phyloP scores from a whole-genome alignment of 2,329 filamentous ascomycete species.

The Claviceps digitariae region DNA sequence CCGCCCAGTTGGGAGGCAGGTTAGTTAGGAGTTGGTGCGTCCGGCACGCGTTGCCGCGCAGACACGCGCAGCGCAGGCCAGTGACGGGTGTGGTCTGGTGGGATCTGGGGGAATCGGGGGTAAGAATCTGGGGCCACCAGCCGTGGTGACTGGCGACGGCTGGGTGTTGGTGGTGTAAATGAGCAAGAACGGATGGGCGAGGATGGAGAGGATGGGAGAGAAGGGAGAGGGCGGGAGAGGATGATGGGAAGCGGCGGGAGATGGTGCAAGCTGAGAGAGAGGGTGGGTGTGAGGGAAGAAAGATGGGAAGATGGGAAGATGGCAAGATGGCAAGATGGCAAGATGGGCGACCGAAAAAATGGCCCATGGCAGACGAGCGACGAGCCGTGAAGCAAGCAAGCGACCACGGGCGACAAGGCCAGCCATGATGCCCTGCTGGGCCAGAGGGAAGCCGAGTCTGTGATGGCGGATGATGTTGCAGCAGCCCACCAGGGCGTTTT shows the following conservation, averaged over 20 bases:
- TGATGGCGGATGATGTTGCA: constrained; percentile 11
- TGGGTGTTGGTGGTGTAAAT: background rate
- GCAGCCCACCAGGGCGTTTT: constrained; percentile 2
- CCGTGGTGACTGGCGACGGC: too few relatives aligned
- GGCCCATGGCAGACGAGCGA: too few relatives aligned
- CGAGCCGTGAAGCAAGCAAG: too few relatives aligned
- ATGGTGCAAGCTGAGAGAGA: background rate
- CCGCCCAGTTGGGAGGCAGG: too few relatives aligned
- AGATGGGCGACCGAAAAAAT: too few relatives aligned
- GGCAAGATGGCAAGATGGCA: too few relatives aligned
- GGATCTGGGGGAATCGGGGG: too few relatives aligned
- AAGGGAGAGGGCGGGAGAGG: too few relatives aligned
- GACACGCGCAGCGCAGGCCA: too few relatives aligned
- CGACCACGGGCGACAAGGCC: background rate
- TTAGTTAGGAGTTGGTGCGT: too few relatives aligned
- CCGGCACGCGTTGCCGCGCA: background rate
- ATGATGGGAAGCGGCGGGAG: background rate
- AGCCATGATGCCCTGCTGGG: constrained; percentile 5
- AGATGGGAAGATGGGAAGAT: background rate
- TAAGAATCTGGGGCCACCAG: too few relatives aligned
- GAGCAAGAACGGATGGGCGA: background rate
- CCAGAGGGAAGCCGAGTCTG: constrained; percentile 6
- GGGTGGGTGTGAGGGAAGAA: background rate
- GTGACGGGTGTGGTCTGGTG: too few relatives aligned
- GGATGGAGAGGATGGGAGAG: background rate